Base-by-base conservation (phyloP, 768 basidiomycete genomes). In the Lentinus tigrinus region DNA sequence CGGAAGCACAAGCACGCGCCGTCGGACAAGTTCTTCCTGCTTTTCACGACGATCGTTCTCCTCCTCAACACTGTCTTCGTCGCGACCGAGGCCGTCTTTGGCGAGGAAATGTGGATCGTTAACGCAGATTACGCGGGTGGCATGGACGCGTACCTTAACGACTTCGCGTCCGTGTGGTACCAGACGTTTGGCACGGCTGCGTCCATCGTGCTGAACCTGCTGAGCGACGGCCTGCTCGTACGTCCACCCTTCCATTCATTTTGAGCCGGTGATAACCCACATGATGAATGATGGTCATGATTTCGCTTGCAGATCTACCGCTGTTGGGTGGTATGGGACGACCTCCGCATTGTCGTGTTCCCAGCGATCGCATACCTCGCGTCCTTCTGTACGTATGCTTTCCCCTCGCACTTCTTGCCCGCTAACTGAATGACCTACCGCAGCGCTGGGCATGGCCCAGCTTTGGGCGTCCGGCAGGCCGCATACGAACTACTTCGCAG, bases 81-180 rank as follows among this genome's bases (percentile, higher is more conserved):
- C 31, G 63, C 65, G 27, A 63, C 63, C 38, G 62, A 72, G 38
- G 57, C 61, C 24, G n/a, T 73, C 14, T 71, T 74, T 17, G 71
- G 71, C 2, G 66, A 75, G 52, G 65, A 66, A 38, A 70, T 75
- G 65, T 79, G 78, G 77, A 57, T 78, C 14, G 61, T 60, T 6
- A 49, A 74, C 19, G 51, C 60, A 3, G 46, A 60, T 19, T 72
- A 63, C 39, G 73, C 74, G 3, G 76, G 75, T 0, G 77, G 77
- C 0, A 69, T 68, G 16, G 67, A 66, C 6, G 70, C 65, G 16
- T 78, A 77, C 55, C 67, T 74, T 44, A 61, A 50, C 13, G 40
- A 60, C 24, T 55, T 74, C 48, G 44, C 59, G 13, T 63, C 68
- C 1, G 60, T 62, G 0, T 72, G 73, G 67, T 70, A 69, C 55